These are phyloP conservation scores for Agaricales sp. DNA, from an alignment of 1,284 basidiomycete species.

Conservation along the genomic window DNA sequence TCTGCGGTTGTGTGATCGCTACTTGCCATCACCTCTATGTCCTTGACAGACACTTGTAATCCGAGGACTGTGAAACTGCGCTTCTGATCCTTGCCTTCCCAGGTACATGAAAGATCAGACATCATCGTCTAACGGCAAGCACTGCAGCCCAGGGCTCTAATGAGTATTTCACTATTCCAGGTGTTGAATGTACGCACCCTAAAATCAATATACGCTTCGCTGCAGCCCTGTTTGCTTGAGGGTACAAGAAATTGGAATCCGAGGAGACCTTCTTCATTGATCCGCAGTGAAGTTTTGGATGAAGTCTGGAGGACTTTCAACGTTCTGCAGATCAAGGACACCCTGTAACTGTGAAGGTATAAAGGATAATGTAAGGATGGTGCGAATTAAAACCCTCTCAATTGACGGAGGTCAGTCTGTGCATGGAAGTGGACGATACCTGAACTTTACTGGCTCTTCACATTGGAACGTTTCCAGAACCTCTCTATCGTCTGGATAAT, in stretches of 20 bases:
- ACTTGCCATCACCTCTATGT: too few relatives aligned
- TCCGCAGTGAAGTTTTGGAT: conserved; percentile 78
- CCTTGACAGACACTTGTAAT: too few relatives aligned
- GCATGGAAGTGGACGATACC: conserved; percentile 31
- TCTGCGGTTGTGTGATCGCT: too few relatives aligned
- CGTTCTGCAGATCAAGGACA: conserved; percentile 60
- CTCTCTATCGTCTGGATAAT: conserved; percentile 85
- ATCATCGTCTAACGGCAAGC: conserved; percentile 40
- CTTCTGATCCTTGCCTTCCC: too few relatives aligned
- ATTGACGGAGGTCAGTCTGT: background rate
- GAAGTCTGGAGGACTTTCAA: conserved; percentile 69
- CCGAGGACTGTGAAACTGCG: too few relatives aligned
- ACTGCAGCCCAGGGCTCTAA: conserved; percentile 22
- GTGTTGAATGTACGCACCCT: conserved; percentile 41
- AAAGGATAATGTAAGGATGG: background rate
- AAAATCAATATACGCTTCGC: conserved; percentile 72
- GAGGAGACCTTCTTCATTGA: conserved; percentile 71
- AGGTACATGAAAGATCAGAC: conserved; percentile 7
- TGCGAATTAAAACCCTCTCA: background rate
- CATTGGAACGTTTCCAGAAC: conserved; percentile 87
- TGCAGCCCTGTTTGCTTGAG: conserved; percentile 33
- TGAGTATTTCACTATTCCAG: background rate
- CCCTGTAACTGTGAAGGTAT: conserved; percentile 57
- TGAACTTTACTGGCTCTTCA: conserved; percentile 54
- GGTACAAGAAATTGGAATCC: conserved; percentile 86